Conservation (phyloP, 2,329 filamentous ascomycete genomes). For the Knoxdaviesia proteae region DNA sequence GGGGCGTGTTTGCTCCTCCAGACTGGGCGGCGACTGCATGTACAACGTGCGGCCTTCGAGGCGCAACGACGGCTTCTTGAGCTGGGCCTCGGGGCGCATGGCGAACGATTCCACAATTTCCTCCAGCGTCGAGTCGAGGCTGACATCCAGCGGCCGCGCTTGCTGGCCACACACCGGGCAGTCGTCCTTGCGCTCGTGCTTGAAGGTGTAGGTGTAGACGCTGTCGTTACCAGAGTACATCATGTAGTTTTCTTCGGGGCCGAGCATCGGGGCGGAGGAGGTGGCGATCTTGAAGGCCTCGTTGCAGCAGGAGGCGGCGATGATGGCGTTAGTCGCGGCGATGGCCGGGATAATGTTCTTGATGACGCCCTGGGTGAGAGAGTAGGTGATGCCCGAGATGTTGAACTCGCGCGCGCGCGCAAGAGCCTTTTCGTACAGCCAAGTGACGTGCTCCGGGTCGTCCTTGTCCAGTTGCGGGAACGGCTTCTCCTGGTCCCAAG, state of each 20-base stretch:
- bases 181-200: constrained; percentile 82
- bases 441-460: constrained; percentile 91
- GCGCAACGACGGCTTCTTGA: constrained; percentile 81
- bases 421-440: constrained; percentile 76
- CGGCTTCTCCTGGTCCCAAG: constrained; percentile 74
- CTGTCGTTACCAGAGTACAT: constrained; percentile 95
- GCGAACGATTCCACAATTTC: constrained; percentile 74
- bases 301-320: constrained; percentile 88
- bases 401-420: constrained; percentile 69
- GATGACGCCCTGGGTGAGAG: constrained; percentile 88
- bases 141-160: constrained; percentile 52
- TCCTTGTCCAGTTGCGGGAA: constrained; percentile 83
- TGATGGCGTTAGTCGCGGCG: constrained; percentile 90
- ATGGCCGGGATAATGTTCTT: constrained; percentile 99
- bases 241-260: constrained; percentile 79
- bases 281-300: constrained; percentile 92
- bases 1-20: constrained; percentile 66
- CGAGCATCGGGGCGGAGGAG: constrained; percentile 58
- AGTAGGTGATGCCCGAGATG: constrained; percentile 83
- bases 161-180: constrained; percentile 84
- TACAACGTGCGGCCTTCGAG: constrained; percentile 68
- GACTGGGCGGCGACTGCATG: constrained; percentile 60
- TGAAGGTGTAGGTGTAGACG: constrained; percentile 94
- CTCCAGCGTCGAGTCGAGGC: constrained; percentile 51
- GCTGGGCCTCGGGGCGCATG: constrained; percentile 66